phyloP scores from a whole-genome alignment of 202 grass and related monocot species.

The Setaria viridis region DNA sequence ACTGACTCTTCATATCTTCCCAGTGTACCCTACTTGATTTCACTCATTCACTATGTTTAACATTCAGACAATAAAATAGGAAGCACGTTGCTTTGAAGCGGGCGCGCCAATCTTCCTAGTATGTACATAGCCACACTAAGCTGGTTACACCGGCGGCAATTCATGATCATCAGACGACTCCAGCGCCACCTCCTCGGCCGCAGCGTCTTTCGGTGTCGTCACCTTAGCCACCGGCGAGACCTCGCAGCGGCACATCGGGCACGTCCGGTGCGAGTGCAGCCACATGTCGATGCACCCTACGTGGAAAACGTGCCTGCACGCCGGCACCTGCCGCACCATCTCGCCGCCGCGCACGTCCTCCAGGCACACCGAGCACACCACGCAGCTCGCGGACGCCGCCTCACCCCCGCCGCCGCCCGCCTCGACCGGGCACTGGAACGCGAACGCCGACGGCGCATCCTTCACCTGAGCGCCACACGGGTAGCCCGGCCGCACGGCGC shows the following conservation, averaged over 20 bases:
- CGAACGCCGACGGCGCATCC: conserved; percentile 41
- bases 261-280: conserved; percentile 53
- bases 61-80: too few species aligned
- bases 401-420: neutral
- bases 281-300: conserved; percentile 62
- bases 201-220: neutral
- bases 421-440: conserved; percentile 25
- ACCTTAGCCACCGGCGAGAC: neutral
- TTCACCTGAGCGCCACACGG: neutral
- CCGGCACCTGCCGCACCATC: conserved; percentile 52
- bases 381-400: neutral
- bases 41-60: too few species aligned
- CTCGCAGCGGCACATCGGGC: conserved; percentile 50
- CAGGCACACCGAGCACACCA: conserved; percentile 54
- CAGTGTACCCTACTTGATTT: too few species aligned
- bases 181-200: neutral
- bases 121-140: too few species aligned
- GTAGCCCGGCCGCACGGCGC: neutral
- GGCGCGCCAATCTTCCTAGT: too few species aligned
- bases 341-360: conserved; percentile 52
- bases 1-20: too few species aligned
- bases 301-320: conserved; percentile 58
- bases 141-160: conserved; percentile 35
- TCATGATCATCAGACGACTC: neutral
- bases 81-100: too few species aligned